Evolutionary conservation across 306 rosid species (phyloP), one percentile per base, ranked within the genome.

Genomic region (Citrullus amarus): DNA sequence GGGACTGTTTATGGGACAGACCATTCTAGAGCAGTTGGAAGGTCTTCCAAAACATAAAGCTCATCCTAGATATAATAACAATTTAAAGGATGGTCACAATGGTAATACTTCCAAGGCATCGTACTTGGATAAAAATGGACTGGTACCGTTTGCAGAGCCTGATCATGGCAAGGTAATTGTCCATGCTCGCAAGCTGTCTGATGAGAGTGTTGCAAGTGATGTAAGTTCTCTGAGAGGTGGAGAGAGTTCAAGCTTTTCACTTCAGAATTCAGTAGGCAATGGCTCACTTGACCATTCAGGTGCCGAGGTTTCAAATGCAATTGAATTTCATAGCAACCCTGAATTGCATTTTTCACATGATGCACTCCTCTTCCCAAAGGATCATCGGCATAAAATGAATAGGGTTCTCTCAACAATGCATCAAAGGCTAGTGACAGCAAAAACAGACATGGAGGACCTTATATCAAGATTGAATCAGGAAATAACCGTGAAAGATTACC

Each of bases 371-470:
- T 88, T 96, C 87, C 99, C 99, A 6, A 57, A 80, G 75, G 98
- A 93, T 86, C 96, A 93, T 84, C 97, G 92, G 61, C 92, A 88
- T 79, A 96, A 93, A 90, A 77, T 96, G 85, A 96, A 90, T 81
- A 91, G 96, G 89, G 80, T 91, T 84, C 93, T 96, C 83, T 80
- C 88, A 84, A 92, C 97, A 50, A 90, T 93, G 98, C 98, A 93
- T 72, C 85, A 91, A 86, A 90, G 98, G 84, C 83, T 96, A 82
- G 90, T 80, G 82, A 96, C 98, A 6, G 92, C 97, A 28, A 93
- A 85, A 91, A 89, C 93, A 76, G 99, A 96, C 82, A 89, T 89
- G 96, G 99, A 96, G 90, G 99, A 96, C 87, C 94, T 96, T 82
- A 87, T 96, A 67, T 92, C 91, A 59, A 96, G 99, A 85, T 79